Evolutionary conservation across 2,329 filamentous ascomycete species (phyloP).

Genomic region (Zymoseptoria ardabiliae): DNA sequence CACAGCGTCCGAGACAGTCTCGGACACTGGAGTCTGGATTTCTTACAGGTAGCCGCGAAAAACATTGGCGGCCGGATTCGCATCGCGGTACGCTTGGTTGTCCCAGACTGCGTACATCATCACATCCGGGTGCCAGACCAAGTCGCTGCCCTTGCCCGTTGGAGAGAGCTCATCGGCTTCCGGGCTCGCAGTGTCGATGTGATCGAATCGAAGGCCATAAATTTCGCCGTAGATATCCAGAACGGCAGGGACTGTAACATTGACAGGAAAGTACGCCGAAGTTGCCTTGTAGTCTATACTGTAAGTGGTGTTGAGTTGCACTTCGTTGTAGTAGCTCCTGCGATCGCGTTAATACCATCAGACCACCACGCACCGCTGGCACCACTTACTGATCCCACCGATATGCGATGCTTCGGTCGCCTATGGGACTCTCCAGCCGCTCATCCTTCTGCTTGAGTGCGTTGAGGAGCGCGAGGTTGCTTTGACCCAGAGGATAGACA

Average conservation of each 20-base stretch:
- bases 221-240: slow-evolving; percentile 9
- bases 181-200: slow-evolving; percentile 39
- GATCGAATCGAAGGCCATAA: slow-evolving; percentile 7
- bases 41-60: slow-evolving; percentile 11
- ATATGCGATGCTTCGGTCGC: not conserved
- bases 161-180: slow-evolving; percentile 52
- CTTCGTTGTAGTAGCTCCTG: not conserved
- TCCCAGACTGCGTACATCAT: slow-evolving; percentile 12
- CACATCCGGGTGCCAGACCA: slow-evolving; percentile 10
- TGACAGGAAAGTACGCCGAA: slow-evolving; percentile 9
- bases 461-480: not conserved
- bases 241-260: not conserved
- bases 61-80: not conserved
- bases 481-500: not conserved
- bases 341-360: not conserved
- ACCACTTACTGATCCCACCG: not conserved
- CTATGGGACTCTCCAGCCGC: not conserved
- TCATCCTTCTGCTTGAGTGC: not conserved
- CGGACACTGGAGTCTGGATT: no score
- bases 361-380: no score
- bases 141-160: slow-evolving; percentile 9
- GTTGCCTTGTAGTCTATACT: not conserved
- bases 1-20: no score
- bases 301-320: not conserved
- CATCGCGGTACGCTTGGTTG: not conserved